Conservation (phyloP, 306 rosid species). For the Cicer yamashitae region DNA sequence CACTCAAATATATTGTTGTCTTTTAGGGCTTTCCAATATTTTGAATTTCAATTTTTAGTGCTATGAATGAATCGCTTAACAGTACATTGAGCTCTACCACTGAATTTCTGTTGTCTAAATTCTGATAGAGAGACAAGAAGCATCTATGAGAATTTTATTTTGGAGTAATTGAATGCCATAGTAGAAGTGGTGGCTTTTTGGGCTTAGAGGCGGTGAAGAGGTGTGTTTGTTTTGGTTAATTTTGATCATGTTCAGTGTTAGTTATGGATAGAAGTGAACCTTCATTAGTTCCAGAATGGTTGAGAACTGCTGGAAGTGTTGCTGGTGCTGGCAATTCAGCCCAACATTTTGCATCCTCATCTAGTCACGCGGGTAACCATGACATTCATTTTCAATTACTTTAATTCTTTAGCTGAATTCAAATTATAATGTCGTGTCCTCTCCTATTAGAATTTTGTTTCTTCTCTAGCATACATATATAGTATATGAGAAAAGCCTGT, state of each 20-base stretch:
- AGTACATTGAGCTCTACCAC: constrained; percentile 40
- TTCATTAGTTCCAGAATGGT: constrained; percentile 95
- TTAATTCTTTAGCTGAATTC: constrained; percentile 15
- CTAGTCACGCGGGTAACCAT: constrained; percentile 69
- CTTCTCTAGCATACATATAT: background rate
- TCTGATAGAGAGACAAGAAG: constrained; percentile 47
- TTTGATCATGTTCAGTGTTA: constrained; percentile 86
- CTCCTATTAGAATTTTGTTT: background rate
- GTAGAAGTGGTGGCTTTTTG: constrained; percentile 22
- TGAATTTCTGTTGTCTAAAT: constrained; percentile 2
- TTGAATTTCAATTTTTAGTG: constrained; percentile 29
- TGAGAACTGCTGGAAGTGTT: constrained; percentile 88
- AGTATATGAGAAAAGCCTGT: background rate
- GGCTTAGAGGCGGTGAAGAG: constrained; percentile 56
- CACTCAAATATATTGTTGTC: constrained; percentile 44
- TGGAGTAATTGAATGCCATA: constrained; percentile 4
- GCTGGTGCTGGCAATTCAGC: constrained; percentile 86
- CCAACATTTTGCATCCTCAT: constrained; percentile 76
- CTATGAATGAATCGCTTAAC: constrained; percentile 35
- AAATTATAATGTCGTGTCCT: constrained; percentile 1
- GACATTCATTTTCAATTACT: background rate
- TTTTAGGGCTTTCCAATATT: constrained; percentile 59
- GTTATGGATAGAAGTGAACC: constrained; percentile 99
- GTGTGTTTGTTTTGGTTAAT: constrained; percentile 44
- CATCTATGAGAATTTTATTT: constrained; percentile 50